These are phyloP conservation scores for Penicillium daleae DNA, from an alignment of 495 filamentous ascomycete genomes.

Conservation along the genomic window DNA sequence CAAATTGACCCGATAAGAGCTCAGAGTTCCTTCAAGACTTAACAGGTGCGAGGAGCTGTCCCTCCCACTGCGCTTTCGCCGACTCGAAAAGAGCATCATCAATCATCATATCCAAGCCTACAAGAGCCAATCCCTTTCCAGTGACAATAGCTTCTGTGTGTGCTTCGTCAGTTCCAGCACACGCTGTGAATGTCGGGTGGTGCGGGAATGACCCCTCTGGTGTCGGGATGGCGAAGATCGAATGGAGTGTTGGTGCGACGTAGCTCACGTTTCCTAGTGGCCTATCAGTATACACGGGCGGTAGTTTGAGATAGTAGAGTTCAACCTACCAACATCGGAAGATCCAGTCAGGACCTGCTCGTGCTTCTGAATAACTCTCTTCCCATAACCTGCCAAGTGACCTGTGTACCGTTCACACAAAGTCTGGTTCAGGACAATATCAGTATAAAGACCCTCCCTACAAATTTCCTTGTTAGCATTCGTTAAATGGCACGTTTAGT, in stretches of 20 bases:
- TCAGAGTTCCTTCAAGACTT: background rate
- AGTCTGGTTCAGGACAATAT: conserved; percentile 56
- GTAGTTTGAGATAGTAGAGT: background rate
- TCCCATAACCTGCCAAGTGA: conserved; percentile 42
- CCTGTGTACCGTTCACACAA: conserved; percentile 47
- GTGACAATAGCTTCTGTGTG: conserved; percentile 52
- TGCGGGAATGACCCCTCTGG: conserved; percentile 48
- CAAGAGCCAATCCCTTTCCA: conserved; percentile 55
- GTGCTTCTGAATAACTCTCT: conserved; percentile 5
- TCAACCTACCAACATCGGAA: conserved; percentile 40
- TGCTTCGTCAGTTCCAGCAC: conserved; percentile 50
- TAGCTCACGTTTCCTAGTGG: conserved; percentile 54
- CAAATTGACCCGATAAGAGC: background rate
- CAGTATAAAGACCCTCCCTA: conserved; percentile 45
- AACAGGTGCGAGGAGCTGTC: conserved; percentile 6
- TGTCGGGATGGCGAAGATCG: conserved; percentile 51
- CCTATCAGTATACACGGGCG: background rate
- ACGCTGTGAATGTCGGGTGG: conserved; percentile 54
- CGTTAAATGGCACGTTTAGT: background rate
- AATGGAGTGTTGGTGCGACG: conserved; percentile 57
- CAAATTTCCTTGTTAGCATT: background rate
- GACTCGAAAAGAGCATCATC: conserved; percentile 17
- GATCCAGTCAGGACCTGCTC: conserved; percentile 43
- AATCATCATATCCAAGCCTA: conserved; percentile 52
- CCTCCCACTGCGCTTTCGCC: conserved; percentile 16